Percentiles rank a stretch among this genome's conserved stretches.
These are phyloP conservation scores for Alternaria gansuensis DNA, from an alignment of 2,329 filamentous ascomycete species.

Conservation along the genomic window DNA sequence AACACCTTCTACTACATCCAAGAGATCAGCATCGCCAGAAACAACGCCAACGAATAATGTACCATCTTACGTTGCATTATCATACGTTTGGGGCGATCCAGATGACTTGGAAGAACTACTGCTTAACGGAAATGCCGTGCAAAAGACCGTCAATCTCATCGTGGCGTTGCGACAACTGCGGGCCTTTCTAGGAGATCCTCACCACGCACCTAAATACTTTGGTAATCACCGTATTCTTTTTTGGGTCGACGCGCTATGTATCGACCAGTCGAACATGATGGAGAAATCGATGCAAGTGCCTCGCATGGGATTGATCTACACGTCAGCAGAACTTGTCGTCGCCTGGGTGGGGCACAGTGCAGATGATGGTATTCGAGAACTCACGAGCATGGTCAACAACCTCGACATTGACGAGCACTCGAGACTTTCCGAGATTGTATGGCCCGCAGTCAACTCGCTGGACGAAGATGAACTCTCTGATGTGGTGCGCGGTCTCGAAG, in stretches of 20 bases:
- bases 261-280: not conserved
- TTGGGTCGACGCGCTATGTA: not conserved
- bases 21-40: not conserved
- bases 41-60: not conserved
- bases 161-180: not conserved
- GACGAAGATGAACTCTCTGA: too few relatives aligned
- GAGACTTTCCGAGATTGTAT: too few relatives aligned
- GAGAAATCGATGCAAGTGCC: not conserved
- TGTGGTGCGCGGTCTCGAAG: too few relatives aligned
- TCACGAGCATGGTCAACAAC: not conserved
- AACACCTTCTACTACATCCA: not conserved
- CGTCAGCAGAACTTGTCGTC: accelerated
- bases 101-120: not conserved
- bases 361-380: not conserved
- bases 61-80: not conserved
- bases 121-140: not conserved
- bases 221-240: too few relatives aligned
- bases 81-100: not conserved
- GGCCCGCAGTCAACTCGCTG: too few relatives aligned
- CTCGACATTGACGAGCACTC: too few relatives aligned
- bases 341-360: not conserved
- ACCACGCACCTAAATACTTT: not conserved
- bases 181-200: not conserved
- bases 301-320: not conserved
- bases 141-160: not conserved